Conservation (phyloP, 2,329 filamentous ascomycete genomes). For the Cladosporium sp. region DNA sequence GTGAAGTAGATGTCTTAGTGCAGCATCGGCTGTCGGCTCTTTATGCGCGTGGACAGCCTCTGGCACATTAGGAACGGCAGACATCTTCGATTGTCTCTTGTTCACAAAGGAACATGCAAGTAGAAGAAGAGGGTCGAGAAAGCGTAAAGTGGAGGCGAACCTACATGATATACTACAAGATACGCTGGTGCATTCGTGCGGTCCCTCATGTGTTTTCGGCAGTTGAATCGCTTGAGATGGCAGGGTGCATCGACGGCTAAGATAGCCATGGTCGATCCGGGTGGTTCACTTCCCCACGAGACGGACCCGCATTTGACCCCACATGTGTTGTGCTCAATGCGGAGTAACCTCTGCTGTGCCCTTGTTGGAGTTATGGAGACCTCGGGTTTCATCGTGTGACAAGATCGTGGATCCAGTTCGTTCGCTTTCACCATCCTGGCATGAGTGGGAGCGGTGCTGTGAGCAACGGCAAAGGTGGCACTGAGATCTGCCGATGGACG, state of each 20-base stretch:
- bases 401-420: too few species aligned
- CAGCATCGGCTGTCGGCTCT: conserved; percentile 17
- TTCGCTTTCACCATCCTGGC: too few species aligned
- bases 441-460: not conserved
- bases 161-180: too few species aligned
- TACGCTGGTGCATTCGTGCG: too few species aligned
- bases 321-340: not conserved
- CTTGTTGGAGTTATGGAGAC: too few species aligned
- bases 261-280: not conserved
- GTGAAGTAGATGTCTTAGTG: conserved; percentile 18
- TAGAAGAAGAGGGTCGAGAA: not conserved
- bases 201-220: not conserved
- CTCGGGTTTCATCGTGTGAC: too few species aligned
- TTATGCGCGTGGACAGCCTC: conserved; percentile 17
- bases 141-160: not conserved
- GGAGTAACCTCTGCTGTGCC: not conserved
- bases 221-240: not conserved
- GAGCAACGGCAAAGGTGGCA: not conserved
- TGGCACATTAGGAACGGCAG: conserved; percentile 30
- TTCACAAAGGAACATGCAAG: too few species aligned
- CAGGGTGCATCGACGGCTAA: not conserved
- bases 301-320: not conserved
- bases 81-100: too few species aligned
- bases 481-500: not conserved
- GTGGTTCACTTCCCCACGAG: not conserved